Conservation (phyloP, 1,284 basidiomycete species). For the Bjerkandera adusta region DNA sequence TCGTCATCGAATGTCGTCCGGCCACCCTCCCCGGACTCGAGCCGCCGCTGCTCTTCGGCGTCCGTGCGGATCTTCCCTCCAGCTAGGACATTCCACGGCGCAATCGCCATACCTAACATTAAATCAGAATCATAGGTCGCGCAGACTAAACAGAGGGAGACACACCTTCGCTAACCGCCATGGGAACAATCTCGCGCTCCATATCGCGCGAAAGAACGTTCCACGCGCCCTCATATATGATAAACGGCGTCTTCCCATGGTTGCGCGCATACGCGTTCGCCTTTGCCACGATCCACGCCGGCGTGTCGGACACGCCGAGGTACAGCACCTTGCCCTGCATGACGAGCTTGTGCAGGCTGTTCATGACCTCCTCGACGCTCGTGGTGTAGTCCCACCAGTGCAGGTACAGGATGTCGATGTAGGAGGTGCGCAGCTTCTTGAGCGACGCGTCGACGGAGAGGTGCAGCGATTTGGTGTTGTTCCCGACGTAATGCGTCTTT, state of each 20-base stretch:
- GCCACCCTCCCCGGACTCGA: neutral
- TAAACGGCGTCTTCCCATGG: conserved; percentile 48
- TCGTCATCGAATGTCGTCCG: neutral
- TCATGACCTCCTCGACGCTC: conserved; percentile 3
- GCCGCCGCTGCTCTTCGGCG: conserved; percentile 22
- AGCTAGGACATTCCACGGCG: conserved; percentile 33
- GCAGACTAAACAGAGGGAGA: conserved; percentile 12
- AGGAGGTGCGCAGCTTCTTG: neutral
- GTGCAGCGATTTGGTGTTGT: conserved; percentile 3
- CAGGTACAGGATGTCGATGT: conserved; percentile 3
- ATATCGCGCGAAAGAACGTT: conserved; percentile 47
- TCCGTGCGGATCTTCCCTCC: conserved; percentile 30
- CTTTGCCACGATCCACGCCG: conserved; percentile 52
- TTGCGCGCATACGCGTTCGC: conserved; percentile 53
- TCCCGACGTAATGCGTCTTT: conserved; percentile 44
- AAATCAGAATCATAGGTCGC: neutral
- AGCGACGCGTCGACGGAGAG: neutral
- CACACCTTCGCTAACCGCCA: conserved; percentile 30
- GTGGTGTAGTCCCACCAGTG: conserved; percentile 2
- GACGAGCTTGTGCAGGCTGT: conserved; percentile 3
- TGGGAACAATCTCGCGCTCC: conserved; percentile 62
- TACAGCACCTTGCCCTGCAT: conserved; percentile 3
- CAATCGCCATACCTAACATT: conserved; percentile 28
- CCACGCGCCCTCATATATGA: conserved; percentile 57
- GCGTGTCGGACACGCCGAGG: conserved; percentile 37